Percentiles rank a stretch among this genome's conserved stretches.
phyloP scores from a whole-genome alignment of 352 stramenopile species.

The Phytophthora parvispora region DNA sequence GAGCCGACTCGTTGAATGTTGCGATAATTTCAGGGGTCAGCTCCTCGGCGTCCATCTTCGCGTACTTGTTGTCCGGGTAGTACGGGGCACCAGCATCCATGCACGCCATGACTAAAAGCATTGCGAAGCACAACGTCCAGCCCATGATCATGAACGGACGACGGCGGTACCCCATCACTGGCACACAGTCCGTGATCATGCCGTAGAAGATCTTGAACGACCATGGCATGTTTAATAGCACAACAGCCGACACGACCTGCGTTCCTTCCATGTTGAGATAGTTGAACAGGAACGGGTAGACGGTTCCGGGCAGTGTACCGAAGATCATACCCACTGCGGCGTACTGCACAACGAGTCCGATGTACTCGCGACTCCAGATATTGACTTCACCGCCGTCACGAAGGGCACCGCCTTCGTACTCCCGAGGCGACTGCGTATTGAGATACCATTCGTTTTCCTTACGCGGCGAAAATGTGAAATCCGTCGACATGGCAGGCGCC shows the following conservation, averaged over 20 bases:
- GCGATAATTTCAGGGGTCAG: constrained; percentile 29
- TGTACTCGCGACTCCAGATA: constrained; percentile 47
- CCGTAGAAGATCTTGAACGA: constrained; percentile 69
- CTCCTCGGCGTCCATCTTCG: constrained; percentile 20
- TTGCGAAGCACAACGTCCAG: constrained; percentile 53
- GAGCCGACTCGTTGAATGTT: constrained; percentile 39
- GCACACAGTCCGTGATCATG: constrained; percentile 57
- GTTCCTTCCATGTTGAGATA: constrained; percentile 59
- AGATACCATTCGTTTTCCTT: constrained; percentile 36
- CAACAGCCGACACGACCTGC: constrained; percentile 44
- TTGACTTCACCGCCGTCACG: constrained; percentile 30
- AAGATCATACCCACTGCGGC: constrained; percentile 54
- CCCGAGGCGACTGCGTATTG: constrained; percentile 21
- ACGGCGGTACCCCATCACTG: constrained; percentile 59
- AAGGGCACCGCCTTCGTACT: constrained; percentile 28
- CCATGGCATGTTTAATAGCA: constrained; percentile 56
- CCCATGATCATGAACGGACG: constrained; percentile 65
- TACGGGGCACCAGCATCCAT: constrained; percentile 50
- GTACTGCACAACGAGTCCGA: constrained; percentile 54
- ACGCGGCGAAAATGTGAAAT: constrained; percentile 22
- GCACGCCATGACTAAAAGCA: constrained; percentile 55
- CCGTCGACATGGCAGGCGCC: constrained; percentile 8
- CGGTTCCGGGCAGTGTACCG: constrained; percentile 43
- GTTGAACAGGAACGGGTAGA: constrained; percentile 56
- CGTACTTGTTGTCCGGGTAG: constrained; percentile 42